These are phyloP conservation scores for Ustilago tritici DNA, from an alignment of 1,284 basidiomycete genomes.

Conservation along the genomic window DNA sequence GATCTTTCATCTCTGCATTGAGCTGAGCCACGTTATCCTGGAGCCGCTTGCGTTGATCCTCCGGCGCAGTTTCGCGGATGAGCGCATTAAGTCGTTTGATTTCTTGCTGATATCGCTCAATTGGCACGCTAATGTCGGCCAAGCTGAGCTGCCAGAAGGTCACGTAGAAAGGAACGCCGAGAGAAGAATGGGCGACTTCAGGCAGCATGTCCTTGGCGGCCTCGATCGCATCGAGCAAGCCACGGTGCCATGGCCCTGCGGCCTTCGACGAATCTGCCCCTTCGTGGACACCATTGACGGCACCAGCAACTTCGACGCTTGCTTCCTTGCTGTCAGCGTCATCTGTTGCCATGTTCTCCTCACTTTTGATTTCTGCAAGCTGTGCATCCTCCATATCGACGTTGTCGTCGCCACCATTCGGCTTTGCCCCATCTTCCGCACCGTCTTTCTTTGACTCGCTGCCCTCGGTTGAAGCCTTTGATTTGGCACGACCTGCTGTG, in stretches of 20 bases:
- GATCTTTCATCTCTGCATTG: conserved; percentile 78
- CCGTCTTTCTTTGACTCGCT: conserved; percentile 2
- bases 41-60: conserved; percentile 60
- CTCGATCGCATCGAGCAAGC: conserved; percentile 53
- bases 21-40: conserved; percentile 64
- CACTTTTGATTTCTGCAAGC: neutral
- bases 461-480: conserved; percentile 19
- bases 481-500: conserved; percentile 48
- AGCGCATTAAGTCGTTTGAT: conserved; percentile 54
- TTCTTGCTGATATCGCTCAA: conserved; percentile 68
- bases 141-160: conserved; percentile 68
- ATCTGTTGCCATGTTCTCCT: conserved; percentile 3
- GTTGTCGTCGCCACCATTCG: conserved; percentile 28
- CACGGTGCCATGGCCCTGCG: conserved; percentile 56
- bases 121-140: conserved; percentile 66
- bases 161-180: conserved; percentile 65
- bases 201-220: conserved; percentile 55
- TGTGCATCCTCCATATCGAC: conserved; percentile 42
- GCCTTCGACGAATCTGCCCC: neutral
- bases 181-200: conserved; percentile 32
- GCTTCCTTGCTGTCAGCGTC: neutral
- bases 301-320: neutral
- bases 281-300: neutral
- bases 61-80: conserved; percentile 50
- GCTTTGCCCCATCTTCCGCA: neutral